phyloP scores from a whole-genome alignment of 1,284 basidiomycete genomes.

The Gymnopus androsaceus region DNA sequence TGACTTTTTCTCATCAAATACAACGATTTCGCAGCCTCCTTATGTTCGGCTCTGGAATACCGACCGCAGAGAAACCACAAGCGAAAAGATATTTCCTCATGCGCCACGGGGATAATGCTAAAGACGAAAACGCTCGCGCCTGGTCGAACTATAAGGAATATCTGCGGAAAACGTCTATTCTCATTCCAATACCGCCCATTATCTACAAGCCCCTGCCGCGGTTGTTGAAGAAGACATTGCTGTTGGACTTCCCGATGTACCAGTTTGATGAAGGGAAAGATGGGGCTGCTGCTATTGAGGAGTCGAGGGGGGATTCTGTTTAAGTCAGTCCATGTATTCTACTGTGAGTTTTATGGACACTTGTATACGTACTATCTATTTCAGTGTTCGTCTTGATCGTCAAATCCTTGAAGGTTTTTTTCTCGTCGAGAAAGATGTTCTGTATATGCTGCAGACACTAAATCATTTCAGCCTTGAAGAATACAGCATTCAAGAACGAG shows the following conservation, averaged over 20 bases:
- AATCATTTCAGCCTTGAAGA: too few species aligned
- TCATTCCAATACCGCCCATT: conserved; percentile 64
- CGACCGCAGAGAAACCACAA: conserved; percentile 72
- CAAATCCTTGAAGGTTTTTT: too few species aligned
- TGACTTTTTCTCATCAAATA: not conserved
- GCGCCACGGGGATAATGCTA: conserved; percentile 44
- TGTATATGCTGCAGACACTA: too few species aligned
- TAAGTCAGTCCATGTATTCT: not conserved
- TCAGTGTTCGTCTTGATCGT: too few species aligned
- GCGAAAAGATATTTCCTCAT: conserved; percentile 68
- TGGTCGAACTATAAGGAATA: conserved; percentile 64
- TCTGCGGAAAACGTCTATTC: conserved; percentile 60
- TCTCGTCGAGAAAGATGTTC: too few species aligned
- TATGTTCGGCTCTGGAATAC: conserved; percentile 71
- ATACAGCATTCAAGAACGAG: too few species aligned
- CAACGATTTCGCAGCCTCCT: conserved; percentile 45
- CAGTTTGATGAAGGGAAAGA: conserved; percentile 57
- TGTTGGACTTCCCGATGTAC: conserved; percentile 69
- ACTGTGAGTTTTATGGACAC: too few species aligned
- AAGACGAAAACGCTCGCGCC: conserved; percentile 31
- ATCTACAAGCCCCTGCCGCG: conserved; percentile 60
- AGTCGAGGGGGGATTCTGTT: conserved; percentile 2
- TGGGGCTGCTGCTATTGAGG: conserved; percentile 45
- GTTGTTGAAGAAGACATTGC: conserved; percentile 56
- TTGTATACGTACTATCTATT: too few species aligned